These are phyloP conservation scores for Hordeum marinum DNA, from an alignment of 176 grass and related monocot genomes.

Conservation along the genomic window DNA sequence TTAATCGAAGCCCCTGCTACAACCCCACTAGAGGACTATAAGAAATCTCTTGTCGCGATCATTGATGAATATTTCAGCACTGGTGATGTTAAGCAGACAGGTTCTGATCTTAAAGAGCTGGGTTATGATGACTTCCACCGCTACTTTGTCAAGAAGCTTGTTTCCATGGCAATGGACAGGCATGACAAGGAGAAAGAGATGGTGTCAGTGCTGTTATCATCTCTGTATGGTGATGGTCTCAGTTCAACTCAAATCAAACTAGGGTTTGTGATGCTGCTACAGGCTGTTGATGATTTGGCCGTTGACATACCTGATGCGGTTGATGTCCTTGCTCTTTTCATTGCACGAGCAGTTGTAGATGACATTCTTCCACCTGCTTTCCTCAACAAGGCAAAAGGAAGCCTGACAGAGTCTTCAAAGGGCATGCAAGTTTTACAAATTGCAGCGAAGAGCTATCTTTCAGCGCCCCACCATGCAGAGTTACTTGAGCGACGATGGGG, in stretches of 20 bases:
- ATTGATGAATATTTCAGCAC: conserved; percentile 90
- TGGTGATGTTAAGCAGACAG: conserved; percentile 70
- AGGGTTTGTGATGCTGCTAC: conserved; percentile 85
- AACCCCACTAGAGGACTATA: conserved; percentile 78
- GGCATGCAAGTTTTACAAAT: conserved; percentile 73
- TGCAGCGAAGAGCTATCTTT: conserved; percentile 96
- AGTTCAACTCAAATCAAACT: conserved; percentile 76
- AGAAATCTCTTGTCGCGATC: conserved; percentile 62
- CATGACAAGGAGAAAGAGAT: conserved; percentile 99
- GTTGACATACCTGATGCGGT: conserved; percentile 83
- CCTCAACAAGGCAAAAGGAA: conserved; percentile 57
- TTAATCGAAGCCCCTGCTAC: conserved; percentile 67
- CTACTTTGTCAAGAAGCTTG: conserved; percentile 92
- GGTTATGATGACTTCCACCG: conserved; percentile 66
- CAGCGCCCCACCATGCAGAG: conserved; percentile 92
- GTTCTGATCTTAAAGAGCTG: conserved; percentile 81
- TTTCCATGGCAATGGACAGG: conserved; percentile 91
- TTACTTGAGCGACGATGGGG: conserved; percentile 85
- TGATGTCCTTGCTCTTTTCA: conserved; percentile 85
- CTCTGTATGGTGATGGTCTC: conserved; percentile 63
- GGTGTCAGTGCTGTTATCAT: conserved; percentile 79
- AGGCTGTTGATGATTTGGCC: conserved; percentile 79
- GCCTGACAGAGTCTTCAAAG: conserved; percentile 72
- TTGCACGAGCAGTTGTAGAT: conserved; percentile 88
- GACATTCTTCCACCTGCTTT: conserved; percentile 90